A percentile compares a stretch with the other conserved stretches of the same genome.
Conservation (phyloP, 345 rosid species). For the Passiflora organensis region DNA sequence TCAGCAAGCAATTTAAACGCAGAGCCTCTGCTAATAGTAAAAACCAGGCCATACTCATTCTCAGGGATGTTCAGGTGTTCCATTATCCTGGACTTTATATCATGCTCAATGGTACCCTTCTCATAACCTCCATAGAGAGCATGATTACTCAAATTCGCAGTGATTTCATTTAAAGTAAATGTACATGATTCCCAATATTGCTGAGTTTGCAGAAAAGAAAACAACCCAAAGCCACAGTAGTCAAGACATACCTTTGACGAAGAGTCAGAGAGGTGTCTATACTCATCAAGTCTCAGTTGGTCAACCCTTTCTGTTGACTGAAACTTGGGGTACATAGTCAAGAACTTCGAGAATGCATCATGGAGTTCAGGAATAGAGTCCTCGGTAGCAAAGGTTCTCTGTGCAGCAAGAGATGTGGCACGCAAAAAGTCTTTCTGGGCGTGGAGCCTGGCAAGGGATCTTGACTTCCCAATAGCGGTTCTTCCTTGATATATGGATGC, state of each 20-base stretch:
- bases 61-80: constrained; percentile 83
- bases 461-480: constrained; percentile 49
- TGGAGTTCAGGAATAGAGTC: constrained; percentile 53
- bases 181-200: constrained; percentile 68
- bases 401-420: constrained; percentile 72
- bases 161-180: constrained; percentile 73
- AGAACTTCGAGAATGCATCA: constrained; percentile 67
- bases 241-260: constrained; percentile 83
- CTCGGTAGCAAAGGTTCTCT: constrained; percentile 38
- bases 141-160: constrained; percentile 82
- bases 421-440: constrained; percentile 76
- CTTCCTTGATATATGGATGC: constrained; percentile 37
- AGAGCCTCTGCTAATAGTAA: constrained; percentile 86
- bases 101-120: constrained; percentile 69
- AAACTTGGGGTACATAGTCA: constrained; percentile 76
- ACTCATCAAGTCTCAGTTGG: constrained; percentile 60
- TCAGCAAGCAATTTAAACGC: constrained; percentile 80
- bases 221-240: constrained; percentile 87
- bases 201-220: constrained; percentile 63
- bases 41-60: constrained; percentile 79
- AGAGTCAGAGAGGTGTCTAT: constrained; percentile 52
- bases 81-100: constrained; percentile 74
- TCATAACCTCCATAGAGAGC: constrained; percentile 82
- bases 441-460: constrained; percentile 79
- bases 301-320: constrained; percentile 63